phyloP scores from a whole-genome alignment of 1,284 basidiomycete genomes.

The Fomitopsis palustris region DNA sequence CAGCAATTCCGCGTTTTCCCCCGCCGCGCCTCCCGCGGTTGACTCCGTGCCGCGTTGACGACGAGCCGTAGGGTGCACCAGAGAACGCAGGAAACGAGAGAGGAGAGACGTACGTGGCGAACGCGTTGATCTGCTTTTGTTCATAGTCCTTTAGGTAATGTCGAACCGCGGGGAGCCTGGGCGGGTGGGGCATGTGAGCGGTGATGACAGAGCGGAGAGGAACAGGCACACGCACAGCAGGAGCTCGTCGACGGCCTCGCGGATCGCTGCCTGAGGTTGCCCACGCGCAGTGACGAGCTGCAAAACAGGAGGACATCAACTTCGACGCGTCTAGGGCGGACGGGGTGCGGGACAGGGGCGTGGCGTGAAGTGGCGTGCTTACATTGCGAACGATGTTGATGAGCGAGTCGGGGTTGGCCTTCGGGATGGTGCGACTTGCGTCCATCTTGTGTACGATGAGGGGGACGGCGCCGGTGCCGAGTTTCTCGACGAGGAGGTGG shows the following conservation, averaged over 20 bases:
- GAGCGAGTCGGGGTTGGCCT: slow-evolving; percentile 62
- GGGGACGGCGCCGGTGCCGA: slow-evolving; percentile 71
- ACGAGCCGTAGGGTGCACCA: slow-evolving; percentile 9
- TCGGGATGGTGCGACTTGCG: slow-evolving; percentile 64
- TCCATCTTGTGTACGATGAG: slow-evolving; percentile 87
- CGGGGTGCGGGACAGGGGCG: slow-evolving; percentile 3
- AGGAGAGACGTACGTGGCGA: slow-evolving; percentile 66
- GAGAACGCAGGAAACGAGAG: slow-evolving; percentile 15
- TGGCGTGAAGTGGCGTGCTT: slow-evolving; percentile 31
- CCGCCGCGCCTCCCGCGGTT: slow-evolving; percentile 2
- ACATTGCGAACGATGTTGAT: slow-evolving; percentile 74
- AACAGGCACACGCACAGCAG: slow-evolving; percentile 52
- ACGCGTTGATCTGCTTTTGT: slow-evolving; percentile 81
- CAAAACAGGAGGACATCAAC: slow-evolving; percentile 3
- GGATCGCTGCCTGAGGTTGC: slow-evolving; percentile 50
- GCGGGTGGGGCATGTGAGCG: slow-evolving; percentile 17
- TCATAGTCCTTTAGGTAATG: slow-evolving; percentile 70
- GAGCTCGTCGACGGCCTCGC: slow-evolving; percentile 69
- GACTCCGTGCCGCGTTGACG: slow-evolving; percentile 25
- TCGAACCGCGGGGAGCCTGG: slow-evolving; percentile 64
- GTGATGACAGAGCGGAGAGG: slow-evolving; percentile 13
- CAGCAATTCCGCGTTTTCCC: background rate
- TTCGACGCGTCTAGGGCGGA: slow-evolving; percentile 7
- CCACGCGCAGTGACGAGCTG: slow-evolving; percentile 60
- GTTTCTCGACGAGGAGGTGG: slow-evolving; percentile 80